Conservation (phyloP, 768 basidiomycete species). For the Amanita brunnescens region DNA sequence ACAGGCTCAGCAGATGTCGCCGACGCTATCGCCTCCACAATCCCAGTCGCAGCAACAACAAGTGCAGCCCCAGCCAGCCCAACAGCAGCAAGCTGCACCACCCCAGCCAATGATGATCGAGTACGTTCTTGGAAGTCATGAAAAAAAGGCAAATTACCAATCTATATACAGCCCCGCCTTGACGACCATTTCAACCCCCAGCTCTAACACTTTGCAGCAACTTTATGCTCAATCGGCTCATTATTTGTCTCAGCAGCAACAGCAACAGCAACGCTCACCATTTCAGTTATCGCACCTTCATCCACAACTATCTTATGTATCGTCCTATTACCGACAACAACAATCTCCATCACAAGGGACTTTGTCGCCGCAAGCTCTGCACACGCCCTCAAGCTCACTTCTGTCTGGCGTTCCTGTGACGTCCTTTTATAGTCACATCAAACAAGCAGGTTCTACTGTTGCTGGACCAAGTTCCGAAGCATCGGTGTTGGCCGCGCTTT, state of each 20-base stretch:
- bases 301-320: slow-evolving; percentile 10
- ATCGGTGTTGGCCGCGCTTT: slow-evolving; percentile 21
- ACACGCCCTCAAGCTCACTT: slow-evolving; percentile 44
- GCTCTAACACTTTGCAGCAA: slow-evolving; percentile 32
- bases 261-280: slow-evolving; percentile 22
- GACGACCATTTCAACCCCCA: slow-evolving; percentile 40
- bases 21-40: slow-evolving; percentile 9
- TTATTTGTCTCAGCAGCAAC: slow-evolving; percentile 22
- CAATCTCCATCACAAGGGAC: slow-evolving; percentile 44
- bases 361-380: slow-evolving; percentile 62
- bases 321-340: slow-evolving; percentile 24
- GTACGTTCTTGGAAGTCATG: slow-evolving; percentile 32
- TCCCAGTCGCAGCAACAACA: slow-evolving; percentile 20
- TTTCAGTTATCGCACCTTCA: slow-evolving; percentile 19
- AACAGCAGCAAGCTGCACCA: slow-evolving; percentile 20
- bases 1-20: slow-evolving; percentile 20
- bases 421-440: slow-evolving; percentile 23
- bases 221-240: slow-evolving; percentile 30
- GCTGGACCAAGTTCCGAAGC: slow-evolving; percentile 14
- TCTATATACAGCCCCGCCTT: slow-evolving; percentile 44
- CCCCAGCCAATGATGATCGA: slow-evolving; percentile 55
- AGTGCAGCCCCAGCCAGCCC: slow-evolving; percentile 14
- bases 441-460: slow-evolving; percentile 10
- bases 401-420: slow-evolving; percentile 26
- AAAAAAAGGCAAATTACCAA: slow-evolving; percentile 9